These are phyloP conservation scores for Salmacisia buchloeana DNA, from an alignment of 1,284 basidiomycete species.

Conservation along the genomic window DNA sequence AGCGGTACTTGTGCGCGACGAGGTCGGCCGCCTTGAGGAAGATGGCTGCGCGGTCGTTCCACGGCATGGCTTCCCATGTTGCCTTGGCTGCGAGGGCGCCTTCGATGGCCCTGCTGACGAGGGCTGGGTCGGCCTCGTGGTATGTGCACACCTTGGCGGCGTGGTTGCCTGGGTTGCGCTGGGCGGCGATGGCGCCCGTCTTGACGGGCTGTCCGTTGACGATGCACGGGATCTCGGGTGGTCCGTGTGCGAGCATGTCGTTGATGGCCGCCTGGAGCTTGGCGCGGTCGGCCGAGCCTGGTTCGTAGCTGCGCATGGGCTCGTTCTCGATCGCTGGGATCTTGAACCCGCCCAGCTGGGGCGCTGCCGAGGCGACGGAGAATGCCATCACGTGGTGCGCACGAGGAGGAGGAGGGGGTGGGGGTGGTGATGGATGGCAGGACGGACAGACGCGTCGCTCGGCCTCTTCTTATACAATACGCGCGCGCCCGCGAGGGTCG, in stretches of 20 bases:
- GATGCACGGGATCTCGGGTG: conserved; percentile 86
- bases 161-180: conserved; percentile 54
- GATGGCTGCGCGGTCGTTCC: conserved; percentile 93
- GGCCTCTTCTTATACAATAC: no score
- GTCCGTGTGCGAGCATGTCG: conserved; percentile 74
- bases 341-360: conserved; percentile 26
- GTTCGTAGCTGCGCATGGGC: conserved; percentile 62
- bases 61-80: conserved; percentile 88
- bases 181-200: conserved; percentile 65
- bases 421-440: not conserved
- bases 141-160: conserved; percentile 74
- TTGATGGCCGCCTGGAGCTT: conserved; percentile 69
- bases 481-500: no score
- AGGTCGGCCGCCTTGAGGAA: conserved; percentile 84
- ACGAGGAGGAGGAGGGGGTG: no score
- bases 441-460: no score
- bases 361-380: conserved; percentile 7
- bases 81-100: conserved; percentile 79
- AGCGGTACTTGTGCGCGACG: conserved; percentile 82
- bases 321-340: conserved; percentile 33
- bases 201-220: conserved; percentile 84
- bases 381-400: not conserved
- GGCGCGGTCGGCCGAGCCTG: conserved; percentile 71
- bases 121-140: conserved; percentile 69
- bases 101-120: conserved; percentile 74